Evolutionary conservation across 148 eudicot species (phyloP).

Genomic region (Fagopyrum homotropicum): DNA sequence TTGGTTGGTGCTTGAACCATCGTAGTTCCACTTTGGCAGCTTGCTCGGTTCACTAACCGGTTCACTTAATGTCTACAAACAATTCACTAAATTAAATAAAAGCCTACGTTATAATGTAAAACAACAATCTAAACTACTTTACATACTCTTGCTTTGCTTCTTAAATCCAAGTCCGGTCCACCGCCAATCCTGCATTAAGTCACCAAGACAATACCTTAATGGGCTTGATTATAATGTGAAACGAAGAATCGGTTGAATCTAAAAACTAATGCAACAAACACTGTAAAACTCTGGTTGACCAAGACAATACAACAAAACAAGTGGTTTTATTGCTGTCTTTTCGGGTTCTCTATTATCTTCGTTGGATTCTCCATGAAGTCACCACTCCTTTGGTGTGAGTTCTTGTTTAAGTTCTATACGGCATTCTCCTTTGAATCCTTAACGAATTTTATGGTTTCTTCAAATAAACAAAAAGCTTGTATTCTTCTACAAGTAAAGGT

Average conservation of each 20-base stretch:
- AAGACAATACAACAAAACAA: no score
- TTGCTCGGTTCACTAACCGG: conserved; percentile 28
- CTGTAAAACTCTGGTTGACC: no score
- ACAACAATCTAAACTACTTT: neutral
- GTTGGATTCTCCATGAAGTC: no score
- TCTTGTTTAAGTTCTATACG: neutral
- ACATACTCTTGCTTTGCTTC: conserved; percentile 91
- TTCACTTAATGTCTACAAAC: conserved; percentile 26
- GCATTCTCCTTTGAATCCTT: neutral
- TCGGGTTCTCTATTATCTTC: no score
- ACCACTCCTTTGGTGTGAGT: no score
- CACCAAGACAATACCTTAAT: neutral
- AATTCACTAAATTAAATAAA: no score
- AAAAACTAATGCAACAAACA: no score
- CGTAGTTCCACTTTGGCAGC: conserved; percentile 52
- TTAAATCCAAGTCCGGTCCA: conserved; percentile 86
- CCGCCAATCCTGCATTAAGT: conserved; percentile 54
- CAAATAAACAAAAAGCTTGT: neutral
- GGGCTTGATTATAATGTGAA: no score
- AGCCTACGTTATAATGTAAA: neutral
- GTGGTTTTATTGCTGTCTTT: no score
- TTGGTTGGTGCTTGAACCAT: conserved; percentile 52
- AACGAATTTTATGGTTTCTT: neutral
- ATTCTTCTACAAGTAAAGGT: neutral
- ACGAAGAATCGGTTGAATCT: no score